phyloP scores from a whole-genome alignment of 2,329 filamentous ascomycete species.

The Fusarium sp. region DNA sequence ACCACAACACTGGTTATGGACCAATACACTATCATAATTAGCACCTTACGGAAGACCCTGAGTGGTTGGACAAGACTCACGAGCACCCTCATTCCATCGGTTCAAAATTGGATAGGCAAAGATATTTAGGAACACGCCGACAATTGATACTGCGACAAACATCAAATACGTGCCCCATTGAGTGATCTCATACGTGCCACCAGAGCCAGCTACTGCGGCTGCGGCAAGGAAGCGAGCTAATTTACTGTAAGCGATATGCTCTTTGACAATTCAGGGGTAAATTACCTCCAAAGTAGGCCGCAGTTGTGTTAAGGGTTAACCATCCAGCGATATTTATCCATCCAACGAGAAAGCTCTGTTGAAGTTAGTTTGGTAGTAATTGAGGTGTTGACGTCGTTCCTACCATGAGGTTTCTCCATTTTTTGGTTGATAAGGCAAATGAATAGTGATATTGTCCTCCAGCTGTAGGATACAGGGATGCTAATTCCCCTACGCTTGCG shows the following conservation, averaged over 20 bases:
- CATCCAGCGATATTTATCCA: constrained; percentile 60
- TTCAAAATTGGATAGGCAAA: constrained; percentile 56
- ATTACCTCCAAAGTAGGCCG: constrained; percentile 57
- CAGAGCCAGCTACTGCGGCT: constrained; percentile 54
- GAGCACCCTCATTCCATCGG: constrained; percentile 55
- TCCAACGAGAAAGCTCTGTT: constrained; percentile 56
- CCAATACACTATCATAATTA: constrained; percentile 51
- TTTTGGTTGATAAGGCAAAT: constrained; percentile 54
- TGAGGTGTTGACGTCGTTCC: neutral
- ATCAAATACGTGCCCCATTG: constrained; percentile 56
- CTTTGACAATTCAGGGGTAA: too few species aligned
- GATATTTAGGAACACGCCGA: constrained; percentile 51
- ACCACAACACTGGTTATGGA: constrained; percentile 55
- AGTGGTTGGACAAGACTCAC: constrained; percentile 27
- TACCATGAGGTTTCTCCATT: constrained; percentile 54
- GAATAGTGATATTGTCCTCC: constrained; percentile 56
- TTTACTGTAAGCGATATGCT: neutral
- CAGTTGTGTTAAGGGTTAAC: constrained; percentile 57
- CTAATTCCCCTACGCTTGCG: constrained; percentile 37
- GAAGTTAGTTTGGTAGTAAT: neutral
- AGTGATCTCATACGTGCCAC: constrained; percentile 52
- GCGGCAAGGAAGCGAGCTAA: constrained; percentile 57
- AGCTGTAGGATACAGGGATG: constrained; percentile 37
- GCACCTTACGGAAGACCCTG: rapidly evolving
- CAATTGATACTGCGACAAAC: constrained; percentile 48